Percentiles rank a stretch among this genome's conserved stretches.
These are phyloP conservation scores for Acacia crassicarpa DNA, from an alignment of 306 rosid genomes.

Conservation along the genomic window DNA sequence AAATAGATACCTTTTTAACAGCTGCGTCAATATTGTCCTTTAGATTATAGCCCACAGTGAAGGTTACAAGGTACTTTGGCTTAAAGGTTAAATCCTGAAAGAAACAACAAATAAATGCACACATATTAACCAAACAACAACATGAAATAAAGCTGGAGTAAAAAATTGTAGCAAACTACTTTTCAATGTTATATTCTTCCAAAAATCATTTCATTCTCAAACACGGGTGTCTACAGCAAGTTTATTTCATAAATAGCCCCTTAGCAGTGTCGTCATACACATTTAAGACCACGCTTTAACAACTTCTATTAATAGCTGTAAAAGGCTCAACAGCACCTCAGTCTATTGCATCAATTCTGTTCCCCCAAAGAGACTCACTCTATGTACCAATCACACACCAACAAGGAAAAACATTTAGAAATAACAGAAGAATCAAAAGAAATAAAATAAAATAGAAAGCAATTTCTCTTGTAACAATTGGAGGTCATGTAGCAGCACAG, in stretches of 20 bases:
- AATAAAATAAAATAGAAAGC: neutral
- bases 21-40: constrained; percentile 77
- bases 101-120: constrained; percentile 29
- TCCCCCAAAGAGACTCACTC: neutral
- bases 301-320: neutral
- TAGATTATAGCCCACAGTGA: constrained; percentile 87
- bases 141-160: neutral
- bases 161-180: neutral
- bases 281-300: neutral
- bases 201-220: neutral
- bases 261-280: neutral
- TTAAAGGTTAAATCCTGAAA: constrained; percentile 81
- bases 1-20: constrained; percentile 76
- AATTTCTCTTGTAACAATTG: neutral
- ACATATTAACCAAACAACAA: neutral
- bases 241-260: constrained; percentile 1
- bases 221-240: neutral
- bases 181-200: neutral
- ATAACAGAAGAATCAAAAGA: neutral
- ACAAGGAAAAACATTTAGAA: neutral
- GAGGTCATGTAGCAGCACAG: neutral
- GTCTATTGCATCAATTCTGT: constrained; percentile 11
- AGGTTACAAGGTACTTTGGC: constrained; percentile 93
- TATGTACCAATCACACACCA: neutral
- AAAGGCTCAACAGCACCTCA: constrained; percentile 1